A percentile compares a stretch with the other conserved stretches of the same genome.
phyloP scores from a whole-genome alignment of 2,329 filamentous ascomycete genomes.

The Metarhizium sp. region DNA sequence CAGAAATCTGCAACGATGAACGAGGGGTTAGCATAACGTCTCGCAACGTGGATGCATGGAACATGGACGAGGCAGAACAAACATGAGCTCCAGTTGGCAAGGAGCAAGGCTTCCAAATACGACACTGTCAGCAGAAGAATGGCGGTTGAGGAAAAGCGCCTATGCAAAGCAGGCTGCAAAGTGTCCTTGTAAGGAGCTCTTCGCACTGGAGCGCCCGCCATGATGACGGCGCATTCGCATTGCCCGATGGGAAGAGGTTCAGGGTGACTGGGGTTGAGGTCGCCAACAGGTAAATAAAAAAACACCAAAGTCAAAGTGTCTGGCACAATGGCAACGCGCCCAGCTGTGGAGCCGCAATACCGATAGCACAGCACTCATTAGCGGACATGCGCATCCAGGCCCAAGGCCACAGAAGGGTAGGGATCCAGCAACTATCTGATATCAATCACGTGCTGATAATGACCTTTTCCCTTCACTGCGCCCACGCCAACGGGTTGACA shows the following conservation, averaged over 20 bases:
- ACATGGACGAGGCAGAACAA: constrained; percentile 22
- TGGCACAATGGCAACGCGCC: neutral
- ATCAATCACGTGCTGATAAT: constrained; percentile 20
- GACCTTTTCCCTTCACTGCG: neutral
- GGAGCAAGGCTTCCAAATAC: constrained; percentile 61
- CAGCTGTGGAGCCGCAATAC: neutral
- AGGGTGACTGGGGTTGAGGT: neutral
- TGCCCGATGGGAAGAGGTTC: constrained; percentile 10
- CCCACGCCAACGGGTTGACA: neutral
- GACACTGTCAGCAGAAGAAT: constrained; percentile 60
- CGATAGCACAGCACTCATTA: constrained; percentile 12
- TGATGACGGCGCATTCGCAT: constrained; percentile 37
- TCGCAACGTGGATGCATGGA: neutral
- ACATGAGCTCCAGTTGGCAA: constrained; percentile 64
- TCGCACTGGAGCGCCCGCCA: constrained; percentile 45
- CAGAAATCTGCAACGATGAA: constrained; percentile 53
- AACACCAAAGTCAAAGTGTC: constrained; percentile 13
- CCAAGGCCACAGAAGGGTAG: too few relatives aligned
- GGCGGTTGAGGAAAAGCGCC: constrained; percentile 73
- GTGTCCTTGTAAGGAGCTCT: constrained; percentile 73
- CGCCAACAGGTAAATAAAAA: constrained; percentile 17
- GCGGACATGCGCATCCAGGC: constrained; percentile 1
- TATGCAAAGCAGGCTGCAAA: constrained; percentile 78
- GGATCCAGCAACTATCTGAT: too few relatives aligned
- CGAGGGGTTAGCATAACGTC: constrained; percentile 8